Conservation (phyloP, 805 yeast genomes). For the Suhomyces sp. region DNA sequence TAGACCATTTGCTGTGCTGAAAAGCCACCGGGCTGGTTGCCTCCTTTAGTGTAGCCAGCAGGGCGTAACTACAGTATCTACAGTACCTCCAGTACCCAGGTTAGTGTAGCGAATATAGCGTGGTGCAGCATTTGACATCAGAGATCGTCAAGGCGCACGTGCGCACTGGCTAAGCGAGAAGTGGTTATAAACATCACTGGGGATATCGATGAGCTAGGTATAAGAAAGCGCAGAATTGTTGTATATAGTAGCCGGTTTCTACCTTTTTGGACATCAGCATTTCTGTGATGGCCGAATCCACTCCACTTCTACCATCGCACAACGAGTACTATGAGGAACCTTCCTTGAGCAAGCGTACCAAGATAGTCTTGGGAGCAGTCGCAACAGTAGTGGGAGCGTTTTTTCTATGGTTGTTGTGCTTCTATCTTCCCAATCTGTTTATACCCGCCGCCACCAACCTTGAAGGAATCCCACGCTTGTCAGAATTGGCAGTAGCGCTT, state of each 20-base stretch:
- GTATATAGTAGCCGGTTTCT: background rate
- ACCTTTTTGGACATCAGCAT: background rate
- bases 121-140: background rate
- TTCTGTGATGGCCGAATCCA: conserved; percentile 8
- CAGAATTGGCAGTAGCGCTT: conserved; percentile 22
- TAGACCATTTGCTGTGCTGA: background rate
- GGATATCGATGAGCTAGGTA: background rate
- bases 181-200: background rate
- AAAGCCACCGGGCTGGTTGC: background rate
- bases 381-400: conserved; percentile 11
- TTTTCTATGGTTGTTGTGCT: conserved; percentile 27
- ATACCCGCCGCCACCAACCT: conserved; percentile 32
- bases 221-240: background rate
- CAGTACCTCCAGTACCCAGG: too few species aligned
- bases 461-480: conserved; percentile 22
- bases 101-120: background rate
- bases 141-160: background rate
- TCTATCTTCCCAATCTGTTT: conserved; percentile 31
- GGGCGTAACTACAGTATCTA: too few species aligned
- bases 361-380: conserved; percentile 12
- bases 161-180: background rate
- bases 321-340: conserved; percentile 16
- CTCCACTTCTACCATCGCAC: conserved; percentile 14
- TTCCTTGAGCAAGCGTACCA: conserved; percentile 10
- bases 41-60: too few species aligned